phyloP scores from a whole-genome alignment of 306 rosid genomes.

The Sicyos baderoa region DNA sequence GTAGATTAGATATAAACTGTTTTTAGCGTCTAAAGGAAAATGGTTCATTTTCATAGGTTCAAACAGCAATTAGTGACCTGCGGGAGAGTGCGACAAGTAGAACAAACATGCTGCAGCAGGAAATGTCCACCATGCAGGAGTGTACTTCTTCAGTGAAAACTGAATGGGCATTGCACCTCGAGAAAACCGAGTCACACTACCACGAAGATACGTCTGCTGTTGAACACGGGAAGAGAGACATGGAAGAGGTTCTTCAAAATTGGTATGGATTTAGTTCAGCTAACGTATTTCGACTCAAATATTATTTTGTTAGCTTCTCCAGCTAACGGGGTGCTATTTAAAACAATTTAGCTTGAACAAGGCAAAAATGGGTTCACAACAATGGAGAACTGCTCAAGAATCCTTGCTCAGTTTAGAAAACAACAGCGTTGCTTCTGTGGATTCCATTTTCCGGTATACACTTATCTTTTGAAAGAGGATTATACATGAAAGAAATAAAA shows the following conservation, averaged over 20 bases:
- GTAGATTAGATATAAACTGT: not conserved
- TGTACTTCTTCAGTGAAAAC: constrained; percentile 67
- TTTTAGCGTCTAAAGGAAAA: not conserved
- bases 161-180: constrained; percentile 80
- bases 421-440: constrained; percentile 69
- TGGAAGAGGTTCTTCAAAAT: constrained; percentile 71
- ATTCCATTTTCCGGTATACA: constrained; percentile 67
- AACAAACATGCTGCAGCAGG: constrained; percentile 63
- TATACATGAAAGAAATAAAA: not conserved
- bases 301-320: not conserved
- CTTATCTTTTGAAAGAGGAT: not conserved
- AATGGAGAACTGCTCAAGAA: constrained; percentile 91
- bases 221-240: constrained; percentile 73
- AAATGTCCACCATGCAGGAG: constrained; percentile 81
- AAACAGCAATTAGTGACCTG: constrained; percentile 78
- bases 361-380: constrained; percentile 78
- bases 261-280: constrained; percentile 42
- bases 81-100: constrained; percentile 85
- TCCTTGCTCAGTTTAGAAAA: constrained; percentile 72
- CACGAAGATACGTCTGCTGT: constrained; percentile 70
- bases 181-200: constrained; percentile 72
- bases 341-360: constrained; percentile 52
- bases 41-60: constrained; percentile 45
- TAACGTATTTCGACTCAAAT: not conserved
- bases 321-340: constrained; percentile 9